phyloP scores from a whole-genome alignment of 1,284 basidiomycete species.

The Phenoliferia sp. region DNA sequence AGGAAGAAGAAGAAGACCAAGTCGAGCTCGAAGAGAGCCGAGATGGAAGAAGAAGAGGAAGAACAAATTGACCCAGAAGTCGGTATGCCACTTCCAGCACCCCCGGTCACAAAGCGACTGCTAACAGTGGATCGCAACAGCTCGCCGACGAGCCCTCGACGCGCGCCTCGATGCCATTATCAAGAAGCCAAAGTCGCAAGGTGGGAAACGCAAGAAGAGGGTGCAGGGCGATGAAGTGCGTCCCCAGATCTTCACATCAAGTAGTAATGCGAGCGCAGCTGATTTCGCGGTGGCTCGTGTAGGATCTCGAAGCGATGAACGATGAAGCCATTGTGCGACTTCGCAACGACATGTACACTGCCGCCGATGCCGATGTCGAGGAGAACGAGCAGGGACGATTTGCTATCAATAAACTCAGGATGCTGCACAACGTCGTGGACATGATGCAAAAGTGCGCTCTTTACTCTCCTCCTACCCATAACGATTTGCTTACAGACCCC shows the following conservation, averaged over 20 bases:
- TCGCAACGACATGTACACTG: conserved; percentile 76
- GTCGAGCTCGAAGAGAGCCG: conserved; percentile 37
- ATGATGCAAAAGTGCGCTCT: conserved; percentile 70
- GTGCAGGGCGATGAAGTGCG: conserved; percentile 22
- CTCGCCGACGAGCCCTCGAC: conserved; percentile 21
- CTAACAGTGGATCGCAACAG: conserved; percentile 14
- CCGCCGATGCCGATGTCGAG: conserved; percentile 77
- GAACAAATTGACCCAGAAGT: conserved; percentile 47
- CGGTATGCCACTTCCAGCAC: conserved; percentile 11
- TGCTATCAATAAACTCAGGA: conserved; percentile 75
- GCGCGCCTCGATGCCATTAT: conserved; percentile 15
- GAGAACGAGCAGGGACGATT: conserved; percentile 78
- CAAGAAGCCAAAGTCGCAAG: conserved; percentile 21
- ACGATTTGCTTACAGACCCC: background rate
- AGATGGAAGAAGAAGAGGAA: conserved; percentile 57
- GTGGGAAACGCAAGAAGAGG: conserved; percentile 25
- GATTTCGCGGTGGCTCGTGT: background rate
- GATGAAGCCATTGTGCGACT: conserved; percentile 86
- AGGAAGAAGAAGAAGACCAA: conserved; percentile 65
- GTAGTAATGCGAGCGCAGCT: background rate
- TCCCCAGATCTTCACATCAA: background rate
- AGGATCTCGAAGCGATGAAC: conserved; percentile 73
- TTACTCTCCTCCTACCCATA: background rate
- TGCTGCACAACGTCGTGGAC: conserved; percentile 85
- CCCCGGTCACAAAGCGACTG: too few relatives aligned